Percentiles rank a stretch among this genome's conserved stretches.
These are phyloP conservation scores for Calamus simplicifolius DNA, from an alignment of 176 grass and related monocot species.

Conservation along the genomic window DNA sequence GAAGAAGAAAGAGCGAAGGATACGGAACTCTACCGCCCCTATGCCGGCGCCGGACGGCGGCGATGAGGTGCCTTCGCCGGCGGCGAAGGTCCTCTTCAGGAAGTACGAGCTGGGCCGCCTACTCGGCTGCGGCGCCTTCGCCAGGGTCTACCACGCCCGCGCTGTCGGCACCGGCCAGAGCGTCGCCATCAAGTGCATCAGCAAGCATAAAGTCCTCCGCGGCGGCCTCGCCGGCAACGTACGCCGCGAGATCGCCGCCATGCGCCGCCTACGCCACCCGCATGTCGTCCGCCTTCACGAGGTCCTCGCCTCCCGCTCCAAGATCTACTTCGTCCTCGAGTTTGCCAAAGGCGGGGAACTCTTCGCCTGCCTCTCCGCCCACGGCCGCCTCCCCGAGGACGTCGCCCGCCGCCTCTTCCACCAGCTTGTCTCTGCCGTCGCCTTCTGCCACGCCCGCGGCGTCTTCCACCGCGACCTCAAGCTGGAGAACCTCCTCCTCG, in stretches of 20 bases:
- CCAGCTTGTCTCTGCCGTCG: not conserved
- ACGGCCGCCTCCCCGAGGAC: conserved; percentile 10
- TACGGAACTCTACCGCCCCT: not conserved
- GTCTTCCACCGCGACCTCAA: conserved; percentile 34
- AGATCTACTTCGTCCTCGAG: conserved; percentile 34
- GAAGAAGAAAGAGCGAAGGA: not conserved
- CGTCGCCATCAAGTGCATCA: conserved; percentile 31
- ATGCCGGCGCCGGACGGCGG: not conserved
- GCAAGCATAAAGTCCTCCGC: conserved; percentile 12
- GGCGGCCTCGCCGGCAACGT: conserved; percentile 19
- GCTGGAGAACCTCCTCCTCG: conserved; percentile 25
- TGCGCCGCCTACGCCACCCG: conserved; percentile 28
- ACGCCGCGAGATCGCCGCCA: conserved; percentile 24
- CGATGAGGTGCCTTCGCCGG: not conserved
- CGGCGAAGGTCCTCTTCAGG: conserved; percentile 20
- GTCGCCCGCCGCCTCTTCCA: not conserved
- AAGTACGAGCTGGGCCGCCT: conserved; percentile 28
- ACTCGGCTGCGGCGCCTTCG: conserved; percentile 29
- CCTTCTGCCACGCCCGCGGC: not conserved
- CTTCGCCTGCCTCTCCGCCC: conserved; percentile 14
- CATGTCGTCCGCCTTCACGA: conserved; percentile 26
- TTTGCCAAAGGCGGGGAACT: conserved; percentile 31
- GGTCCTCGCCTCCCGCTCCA: conserved; percentile 28
- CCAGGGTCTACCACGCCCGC: conserved; percentile 32
- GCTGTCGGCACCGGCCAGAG: conserved; percentile 3